Evolutionary conservation across 225 moss, liverwort and hornwort genomes (phyloP).

Genomic region (Sphagnum contortum): DNA sequence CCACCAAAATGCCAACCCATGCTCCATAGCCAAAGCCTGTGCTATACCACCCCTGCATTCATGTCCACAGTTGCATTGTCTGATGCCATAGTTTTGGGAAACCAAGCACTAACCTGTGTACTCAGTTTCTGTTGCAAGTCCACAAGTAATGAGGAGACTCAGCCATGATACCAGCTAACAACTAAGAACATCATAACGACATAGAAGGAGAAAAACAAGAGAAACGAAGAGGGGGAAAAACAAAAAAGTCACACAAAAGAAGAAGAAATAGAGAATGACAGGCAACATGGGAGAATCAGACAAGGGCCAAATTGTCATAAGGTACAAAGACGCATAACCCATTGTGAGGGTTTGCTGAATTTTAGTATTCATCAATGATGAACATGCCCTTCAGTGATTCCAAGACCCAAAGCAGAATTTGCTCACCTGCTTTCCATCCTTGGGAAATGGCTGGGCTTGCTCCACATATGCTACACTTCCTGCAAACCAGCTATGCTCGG

Average conservation of each 20-base stretch:
- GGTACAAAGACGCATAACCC: too few species aligned
- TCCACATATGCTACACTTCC: conserved; percentile 96
- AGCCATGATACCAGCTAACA: too few species aligned
- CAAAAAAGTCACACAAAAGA: too few species aligned
- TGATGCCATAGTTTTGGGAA: neutral
- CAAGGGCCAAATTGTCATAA: too few species aligned
- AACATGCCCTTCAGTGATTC: neutral
- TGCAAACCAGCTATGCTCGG: conserved; percentile 13
- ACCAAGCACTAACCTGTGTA: too few species aligned
- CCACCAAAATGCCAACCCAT: conserved; percentile 86
- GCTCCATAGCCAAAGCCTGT: conserved; percentile 92
- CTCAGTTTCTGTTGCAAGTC: neutral
- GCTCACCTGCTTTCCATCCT: conserved; percentile 91
- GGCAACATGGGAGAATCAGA: too few species aligned
- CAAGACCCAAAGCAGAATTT: neutral
- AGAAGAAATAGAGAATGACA: too few species aligned
- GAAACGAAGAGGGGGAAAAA: too few species aligned
- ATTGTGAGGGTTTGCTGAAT: neutral
- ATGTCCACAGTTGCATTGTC: neutral
- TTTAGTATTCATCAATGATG: neutral
- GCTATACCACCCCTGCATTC: conserved; percentile 88
- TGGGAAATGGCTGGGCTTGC: conserved; percentile 89
- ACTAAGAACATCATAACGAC: too few species aligned
- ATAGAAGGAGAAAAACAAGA: too few species aligned
- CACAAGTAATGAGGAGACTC: too few species aligned